phyloP scores from a whole-genome alignment of 139 green algal species.

The Yamagishiella unicocca region DNA sequence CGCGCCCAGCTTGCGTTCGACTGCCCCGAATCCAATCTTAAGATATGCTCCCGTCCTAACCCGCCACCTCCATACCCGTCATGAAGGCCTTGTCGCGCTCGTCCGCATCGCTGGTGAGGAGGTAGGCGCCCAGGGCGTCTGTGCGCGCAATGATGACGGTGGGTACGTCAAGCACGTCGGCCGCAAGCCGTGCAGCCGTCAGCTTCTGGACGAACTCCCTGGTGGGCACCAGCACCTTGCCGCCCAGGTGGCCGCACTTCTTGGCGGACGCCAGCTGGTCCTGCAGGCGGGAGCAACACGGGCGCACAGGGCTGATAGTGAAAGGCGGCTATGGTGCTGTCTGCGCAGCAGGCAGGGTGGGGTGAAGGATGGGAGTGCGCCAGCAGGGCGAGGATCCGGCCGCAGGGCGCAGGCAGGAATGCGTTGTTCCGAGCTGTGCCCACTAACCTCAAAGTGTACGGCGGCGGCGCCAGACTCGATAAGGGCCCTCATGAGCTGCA shows the following conservation, averaged over 20 bases:
- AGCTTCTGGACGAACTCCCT: conserved; percentile 82
- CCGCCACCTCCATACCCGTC: conserved; percentile 76
- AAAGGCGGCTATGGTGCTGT: no score
- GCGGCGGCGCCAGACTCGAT: conserved; percentile 83
- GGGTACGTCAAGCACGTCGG: conserved; percentile 80
- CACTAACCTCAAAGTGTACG: conserved; percentile 87
- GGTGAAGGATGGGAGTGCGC: no score
- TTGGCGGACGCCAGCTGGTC: conserved; percentile 72
- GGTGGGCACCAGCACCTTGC: conserved; percentile 82
- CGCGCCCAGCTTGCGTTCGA: no score
- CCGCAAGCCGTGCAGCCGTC: conserved; percentile 82
- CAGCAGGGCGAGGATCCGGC: no score
- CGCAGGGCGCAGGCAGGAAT: no score
- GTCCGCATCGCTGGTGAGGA: conserved; percentile 91
- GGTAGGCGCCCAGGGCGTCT: conserved; percentile 74
- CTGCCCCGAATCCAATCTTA: no score
- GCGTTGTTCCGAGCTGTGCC: no score
- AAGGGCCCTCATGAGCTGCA: conserved; percentile 66
- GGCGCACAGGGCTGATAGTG: no score
- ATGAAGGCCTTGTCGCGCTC: conserved; percentile 84
- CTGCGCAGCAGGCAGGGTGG: no score
- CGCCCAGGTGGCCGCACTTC: conserved; percentile 88
- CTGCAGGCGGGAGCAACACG: no score
- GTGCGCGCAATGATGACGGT: conserved; percentile 87
- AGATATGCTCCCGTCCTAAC: no score